phyloP scores from a whole-genome alignment of 768 basidiomycete species.

The Tylopilus vinaceipallidus region DNA sequence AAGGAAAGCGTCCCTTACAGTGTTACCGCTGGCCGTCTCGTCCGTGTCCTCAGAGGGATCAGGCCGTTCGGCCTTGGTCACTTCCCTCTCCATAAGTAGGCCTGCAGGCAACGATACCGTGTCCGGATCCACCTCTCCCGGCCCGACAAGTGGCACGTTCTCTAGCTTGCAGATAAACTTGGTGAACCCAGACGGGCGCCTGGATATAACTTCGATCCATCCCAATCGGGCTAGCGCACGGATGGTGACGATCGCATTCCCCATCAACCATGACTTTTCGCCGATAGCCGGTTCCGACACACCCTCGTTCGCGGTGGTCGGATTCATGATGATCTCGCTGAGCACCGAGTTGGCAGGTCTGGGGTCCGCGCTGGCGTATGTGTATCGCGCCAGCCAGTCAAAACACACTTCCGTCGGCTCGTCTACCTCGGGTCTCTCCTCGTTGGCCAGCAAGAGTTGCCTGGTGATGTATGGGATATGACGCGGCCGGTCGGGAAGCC shows the following conservation, averaged over 20 bases:
- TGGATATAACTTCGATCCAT: constrained; percentile 85
- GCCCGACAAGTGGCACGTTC: constrained; percentile 82
- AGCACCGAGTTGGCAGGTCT: constrained; percentile 79
- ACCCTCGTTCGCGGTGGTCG: constrained; percentile 32
- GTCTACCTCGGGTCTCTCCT: constrained; percentile 69
- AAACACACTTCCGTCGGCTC: constrained; percentile 95
- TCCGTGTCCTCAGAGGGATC: constrained; percentile 21
- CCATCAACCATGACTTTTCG: constrained; percentile 84
- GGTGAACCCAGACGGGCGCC: constrained; percentile 87
- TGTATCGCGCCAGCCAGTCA: constrained; percentile 94
- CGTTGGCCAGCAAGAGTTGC: constrained; percentile 83
- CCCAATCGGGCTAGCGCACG: constrained; percentile 69
- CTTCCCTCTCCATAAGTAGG: constrained; percentile 67
- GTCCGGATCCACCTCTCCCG: constrained; percentile 85
- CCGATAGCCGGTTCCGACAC: constrained; percentile 40
- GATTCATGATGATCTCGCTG: constrained; percentile 74
- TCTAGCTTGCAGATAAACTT: constrained; percentile 82
- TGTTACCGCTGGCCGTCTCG: neutral
- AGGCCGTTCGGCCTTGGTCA: constrained; percentile 32
- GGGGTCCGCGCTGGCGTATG: constrained; percentile 92
- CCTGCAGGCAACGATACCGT: constrained; percentile 65
- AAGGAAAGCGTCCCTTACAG: constrained; percentile 11
- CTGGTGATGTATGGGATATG: constrained; percentile 86
- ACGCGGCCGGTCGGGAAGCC: constrained; percentile 73
- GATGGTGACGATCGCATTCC: constrained; percentile 82